Evolutionary conservation across 108 stramenopile genomes (phyloP).

Genomic region (Schizochytrium sp.): DNA sequence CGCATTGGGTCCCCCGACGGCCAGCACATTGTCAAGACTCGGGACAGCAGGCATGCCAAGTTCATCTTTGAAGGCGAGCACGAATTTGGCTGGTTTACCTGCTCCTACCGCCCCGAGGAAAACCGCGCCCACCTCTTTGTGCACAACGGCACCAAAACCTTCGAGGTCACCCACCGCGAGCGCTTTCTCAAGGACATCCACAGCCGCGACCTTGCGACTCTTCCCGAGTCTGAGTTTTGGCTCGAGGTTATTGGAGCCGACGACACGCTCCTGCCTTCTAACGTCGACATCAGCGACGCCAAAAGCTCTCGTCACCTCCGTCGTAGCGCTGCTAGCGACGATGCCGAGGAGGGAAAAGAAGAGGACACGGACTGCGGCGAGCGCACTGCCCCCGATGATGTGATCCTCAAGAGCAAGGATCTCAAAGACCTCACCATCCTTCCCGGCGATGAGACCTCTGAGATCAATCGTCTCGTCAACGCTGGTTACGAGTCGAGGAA

Average conservation of each 20-base stretch:
- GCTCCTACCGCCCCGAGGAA: not conserved
- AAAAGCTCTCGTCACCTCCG: not conserved
- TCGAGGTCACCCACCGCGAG: not conserved
- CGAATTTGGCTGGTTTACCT: not conserved
- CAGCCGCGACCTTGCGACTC: not conserved
- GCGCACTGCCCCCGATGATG: not conserved
- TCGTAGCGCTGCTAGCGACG: not conserved
- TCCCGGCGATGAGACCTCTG: not conserved
- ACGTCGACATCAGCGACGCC: not conserved
- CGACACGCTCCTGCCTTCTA: not conserved
- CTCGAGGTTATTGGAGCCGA: not conserved
- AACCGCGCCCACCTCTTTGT: not conserved
- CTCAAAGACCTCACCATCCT: not conserved
- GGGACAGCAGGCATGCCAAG: not conserved
- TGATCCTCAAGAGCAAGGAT: not conserved
- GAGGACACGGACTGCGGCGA: not conserved
- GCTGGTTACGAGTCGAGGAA: not conserved
- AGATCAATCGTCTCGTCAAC: not conserved
- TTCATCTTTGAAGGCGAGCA: not conserved
- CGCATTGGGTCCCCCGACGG: not conserved
- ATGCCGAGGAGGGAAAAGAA: not conserved
- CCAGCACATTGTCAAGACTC: not conserved
- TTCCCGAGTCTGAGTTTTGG: not conserved
- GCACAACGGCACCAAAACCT: not conserved
- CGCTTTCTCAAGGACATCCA: not conserved